Percentiles rank a stretch among this genome's conserved stretches.
Evolutionary conservation across 1,284 basidiomycete species (phyloP).

Genomic region (Puccinia novopanici): DNA sequence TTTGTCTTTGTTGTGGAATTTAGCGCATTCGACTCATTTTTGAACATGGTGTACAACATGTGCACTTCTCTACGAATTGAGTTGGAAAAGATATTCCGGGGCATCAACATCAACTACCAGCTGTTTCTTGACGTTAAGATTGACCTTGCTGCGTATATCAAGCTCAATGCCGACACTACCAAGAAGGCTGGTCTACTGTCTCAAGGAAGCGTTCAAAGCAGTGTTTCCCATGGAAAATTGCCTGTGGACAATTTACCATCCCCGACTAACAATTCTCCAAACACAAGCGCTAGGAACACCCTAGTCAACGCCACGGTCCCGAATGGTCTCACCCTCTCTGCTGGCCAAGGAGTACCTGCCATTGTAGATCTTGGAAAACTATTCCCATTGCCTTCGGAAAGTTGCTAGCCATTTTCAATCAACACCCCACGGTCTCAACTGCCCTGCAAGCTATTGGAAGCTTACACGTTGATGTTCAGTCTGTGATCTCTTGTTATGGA

Average conservation of each 20-base stretch:
- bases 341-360: background rate
- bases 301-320: too few relatives aligned
- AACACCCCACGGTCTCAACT: background rate
- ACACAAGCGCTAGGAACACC: background rate
- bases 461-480: background rate
- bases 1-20: background rate
- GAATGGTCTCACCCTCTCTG: background rate
- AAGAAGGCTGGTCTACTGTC: background rate
- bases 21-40: background rate
- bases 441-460: constrained; percentile 1
- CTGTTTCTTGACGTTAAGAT: background rate
- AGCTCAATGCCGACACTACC: background rate
- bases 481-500: background rate
- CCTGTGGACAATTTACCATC: background rate
- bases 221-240: background rate
- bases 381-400: constrained; percentile 10
- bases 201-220: background rate
- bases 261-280: background rate
- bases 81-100: too few relatives aligned
- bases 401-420: background rate
- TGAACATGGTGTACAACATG: background rate
- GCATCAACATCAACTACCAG: too few relatives aligned
- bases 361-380: background rate
- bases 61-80: background rate
- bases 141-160: background rate